phyloP scores from a whole-genome alignment of 176 grass and related monocot species.

The Poa annua region DNA sequence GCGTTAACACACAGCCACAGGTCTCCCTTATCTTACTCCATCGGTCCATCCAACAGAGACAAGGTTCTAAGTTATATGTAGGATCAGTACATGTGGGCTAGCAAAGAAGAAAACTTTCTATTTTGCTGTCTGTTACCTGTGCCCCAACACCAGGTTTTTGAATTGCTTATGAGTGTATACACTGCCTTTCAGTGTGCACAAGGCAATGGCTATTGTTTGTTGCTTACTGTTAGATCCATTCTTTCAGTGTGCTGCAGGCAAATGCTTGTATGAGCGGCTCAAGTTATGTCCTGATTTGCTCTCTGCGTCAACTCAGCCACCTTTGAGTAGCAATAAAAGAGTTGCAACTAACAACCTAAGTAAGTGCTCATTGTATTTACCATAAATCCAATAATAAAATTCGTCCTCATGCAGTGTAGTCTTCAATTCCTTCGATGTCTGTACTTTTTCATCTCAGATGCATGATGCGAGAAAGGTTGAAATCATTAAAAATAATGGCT shows the following conservation, averaged over 20 bases:
- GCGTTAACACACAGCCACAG: neutral
- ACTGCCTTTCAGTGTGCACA: neutral
- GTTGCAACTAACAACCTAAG: constrained; percentile 66
- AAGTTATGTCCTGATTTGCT: constrained; percentile 84
- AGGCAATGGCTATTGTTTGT: neutral
- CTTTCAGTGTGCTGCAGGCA: constrained; percentile 83
- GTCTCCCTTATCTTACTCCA: neutral
- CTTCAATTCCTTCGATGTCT: neutral
- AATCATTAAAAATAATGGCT: neutral
- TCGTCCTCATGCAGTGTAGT: neutral
- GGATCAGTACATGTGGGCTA: neutral
- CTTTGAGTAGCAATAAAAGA: constrained; percentile 61
- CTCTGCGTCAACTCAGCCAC: constrained; percentile 33
- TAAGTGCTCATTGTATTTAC: constrained; percentile 45
- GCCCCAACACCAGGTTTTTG: neutral
- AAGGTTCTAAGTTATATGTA: constrained; percentile 1
- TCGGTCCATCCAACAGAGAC: neutral
- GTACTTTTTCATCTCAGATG: neutral
- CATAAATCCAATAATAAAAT: neutral
- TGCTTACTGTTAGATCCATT: constrained; percentile 36
- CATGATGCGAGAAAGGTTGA: neutral
- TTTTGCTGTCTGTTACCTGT: neutral
- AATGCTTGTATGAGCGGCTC: constrained; percentile 82
- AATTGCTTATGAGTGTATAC: neutral
- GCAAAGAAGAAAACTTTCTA: neutral